These are phyloP conservation scores for Taiozyma sp. DNA, from an alignment of 1,139 yeast genomes.

Conservation along the genomic window DNA sequence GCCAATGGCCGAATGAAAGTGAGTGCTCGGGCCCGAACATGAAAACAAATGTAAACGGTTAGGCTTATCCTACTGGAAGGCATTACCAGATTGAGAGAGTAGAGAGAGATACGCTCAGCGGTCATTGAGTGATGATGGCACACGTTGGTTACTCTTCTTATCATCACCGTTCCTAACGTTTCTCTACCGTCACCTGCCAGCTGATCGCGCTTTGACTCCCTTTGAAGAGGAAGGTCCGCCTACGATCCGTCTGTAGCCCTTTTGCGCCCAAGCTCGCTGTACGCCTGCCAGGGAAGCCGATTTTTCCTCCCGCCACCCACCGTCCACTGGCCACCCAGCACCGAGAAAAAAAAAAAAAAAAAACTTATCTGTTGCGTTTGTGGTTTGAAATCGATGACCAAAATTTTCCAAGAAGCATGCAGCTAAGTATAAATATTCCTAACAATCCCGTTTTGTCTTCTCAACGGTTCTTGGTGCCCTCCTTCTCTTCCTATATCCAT, in stretches of 20 bases:
- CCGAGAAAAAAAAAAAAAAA: background rate
- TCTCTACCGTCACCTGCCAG: too few species aligned
- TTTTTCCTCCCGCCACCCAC: background rate
- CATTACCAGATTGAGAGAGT: too few species aligned
- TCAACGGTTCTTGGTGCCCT: background rate
- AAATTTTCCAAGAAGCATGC: background rate
- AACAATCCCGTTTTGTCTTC: background rate
- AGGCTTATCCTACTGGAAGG: too few species aligned
- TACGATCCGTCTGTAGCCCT: background rate
- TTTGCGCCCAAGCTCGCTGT: background rate
- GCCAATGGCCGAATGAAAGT: background rate
- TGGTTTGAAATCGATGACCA: conserved; percentile 1
- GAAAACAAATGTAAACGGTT: too few species aligned
- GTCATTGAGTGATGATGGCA: too few species aligned
- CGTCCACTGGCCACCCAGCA: background rate
- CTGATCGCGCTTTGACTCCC: too few species aligned
- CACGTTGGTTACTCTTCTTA: too few species aligned
- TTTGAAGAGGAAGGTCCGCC: background rate
- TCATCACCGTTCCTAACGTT: too few species aligned
- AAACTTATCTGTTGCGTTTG: background rate
- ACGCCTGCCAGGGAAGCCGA: background rate
- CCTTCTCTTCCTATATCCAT: background rate
- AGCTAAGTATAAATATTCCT: background rate
- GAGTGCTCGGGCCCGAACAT: background rate
- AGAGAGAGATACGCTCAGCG: too few species aligned